Percentiles rank a stretch among this genome's conserved stretches.
These are phyloP conservation scores for Laetiporus sulphureus DNA, from an alignment of 1,284 basidiomycete genomes.

Conservation along the genomic window DNA sequence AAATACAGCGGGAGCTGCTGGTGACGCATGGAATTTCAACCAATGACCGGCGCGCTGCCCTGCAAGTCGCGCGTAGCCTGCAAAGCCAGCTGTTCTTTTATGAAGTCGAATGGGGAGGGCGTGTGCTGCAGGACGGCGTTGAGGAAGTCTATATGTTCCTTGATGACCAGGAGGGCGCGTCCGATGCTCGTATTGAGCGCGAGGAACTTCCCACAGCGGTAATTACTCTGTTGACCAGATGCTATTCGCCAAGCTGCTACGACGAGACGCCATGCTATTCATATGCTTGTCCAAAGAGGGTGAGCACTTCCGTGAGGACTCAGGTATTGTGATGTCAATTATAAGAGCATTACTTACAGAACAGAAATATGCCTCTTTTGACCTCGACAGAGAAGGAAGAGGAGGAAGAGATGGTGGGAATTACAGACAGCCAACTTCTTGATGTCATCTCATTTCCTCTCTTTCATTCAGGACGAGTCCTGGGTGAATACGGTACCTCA, in stretches of 20 bases:
- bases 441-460: background rate
- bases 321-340: background rate
- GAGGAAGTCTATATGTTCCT: slow-evolving; percentile 97
- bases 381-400: slow-evolving; percentile 19
- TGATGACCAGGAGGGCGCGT: slow-evolving; percentile 73
- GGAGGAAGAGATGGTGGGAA: slow-evolving; percentile 24
- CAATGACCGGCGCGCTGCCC: slow-evolving; percentile 72
- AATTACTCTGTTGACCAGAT: slow-evolving; percentile 73
- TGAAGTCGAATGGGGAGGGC: slow-evolving; percentile 94
- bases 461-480: slow-evolving; percentile 36
- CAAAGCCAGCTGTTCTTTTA: slow-evolving; percentile 94
- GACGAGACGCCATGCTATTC: slow-evolving; percentile 67
- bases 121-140: slow-evolving; percentile 80
- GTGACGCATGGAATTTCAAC: slow-evolving; percentile 66
- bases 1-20: slow-evolving; percentile 65
- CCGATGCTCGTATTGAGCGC: slow-evolving; percentile 49
- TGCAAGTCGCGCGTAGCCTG: slow-evolving; percentile 83
- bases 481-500: slow-evolving; percentile 74
- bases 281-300: slow-evolving; percentile 63
- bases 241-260: slow-evolving; percentile 80
- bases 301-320: slow-evolving; percentile 25
- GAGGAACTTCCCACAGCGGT: slow-evolving; percentile 85
- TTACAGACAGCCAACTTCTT: background rate
- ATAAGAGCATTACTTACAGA: slow-evolving; percentile 11
- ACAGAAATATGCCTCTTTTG: slow-evolving; percentile 18